Evolutionary conservation across 176 grass and related monocot genomes (phyloP), one percentile per base, ranked within the genome.

Genomic region (Chrysopogon serrulatus): DNA sequence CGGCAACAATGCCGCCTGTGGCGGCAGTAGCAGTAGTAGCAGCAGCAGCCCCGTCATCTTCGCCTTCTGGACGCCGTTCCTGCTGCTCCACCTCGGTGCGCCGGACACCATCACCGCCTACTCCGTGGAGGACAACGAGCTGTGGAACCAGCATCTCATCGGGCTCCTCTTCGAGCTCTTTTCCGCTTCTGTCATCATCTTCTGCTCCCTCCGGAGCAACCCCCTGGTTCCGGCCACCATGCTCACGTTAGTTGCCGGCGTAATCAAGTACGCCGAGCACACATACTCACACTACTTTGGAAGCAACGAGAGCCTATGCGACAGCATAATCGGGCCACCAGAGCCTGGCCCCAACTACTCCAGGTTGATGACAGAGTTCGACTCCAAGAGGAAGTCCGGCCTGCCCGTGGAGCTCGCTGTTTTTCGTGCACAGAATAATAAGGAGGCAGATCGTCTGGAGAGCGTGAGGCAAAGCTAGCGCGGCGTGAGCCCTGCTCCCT

Each of bases 41-140:
- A 30, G 13, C 73, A 42, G 27, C 56, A 84, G 76, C 45, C 87
- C 87, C 35, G 8, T 67, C 45, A 89, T 94, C 78, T 78, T 86
- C 32, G 79, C 83, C 8, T 90, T 92, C 70, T 92, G 90, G 90
- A 77, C 91, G 3, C 94, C 94, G 0, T 96, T 96, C 83, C 73
- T 96, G 53, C 86, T 93, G 14, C 80, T 96, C 10, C 94, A 96
- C 61, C 86, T 96, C 8, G 93, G 93, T 2, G 93, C 91, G 0
- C 93, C 71, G 0, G 93, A 96, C 60, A 91, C 90, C 27, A 96
- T 93, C 79, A 96, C 90, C 0, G 82, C 86, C 39, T 92, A 88
- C 68, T 86, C 90, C 1, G 15, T 95, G 0, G 31, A 93, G 56
- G 94, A 88, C 85, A 81, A 90, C 67, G 72, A 92, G 85, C 85